Evolutionary conservation across 208 protist genomes (phyloP).

Genomic region (Borovskyia barvae): DNA sequence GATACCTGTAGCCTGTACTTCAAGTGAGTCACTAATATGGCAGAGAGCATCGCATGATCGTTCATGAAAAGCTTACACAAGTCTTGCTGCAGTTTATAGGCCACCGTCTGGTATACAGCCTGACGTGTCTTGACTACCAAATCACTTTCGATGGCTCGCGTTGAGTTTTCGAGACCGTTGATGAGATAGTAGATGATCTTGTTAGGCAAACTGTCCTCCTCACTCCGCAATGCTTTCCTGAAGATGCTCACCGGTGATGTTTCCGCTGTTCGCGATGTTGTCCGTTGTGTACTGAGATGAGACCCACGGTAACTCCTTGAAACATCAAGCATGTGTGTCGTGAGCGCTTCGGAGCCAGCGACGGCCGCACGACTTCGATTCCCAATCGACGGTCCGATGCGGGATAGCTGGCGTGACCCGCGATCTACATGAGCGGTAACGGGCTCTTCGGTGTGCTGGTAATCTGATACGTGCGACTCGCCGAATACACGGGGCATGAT

Average conservation of each 20-base stretch:
- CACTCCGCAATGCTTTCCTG: conserved; percentile 25
- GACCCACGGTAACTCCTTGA: conserved; percentile 25
- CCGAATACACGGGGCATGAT: conserved; percentile 60
- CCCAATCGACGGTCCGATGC: conserved; percentile 12
- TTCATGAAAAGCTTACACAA: conserved; percentile 46
- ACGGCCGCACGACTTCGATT: conserved; percentile 27
- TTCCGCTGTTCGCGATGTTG: conserved; percentile 10
- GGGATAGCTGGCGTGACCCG: conserved; percentile 23
- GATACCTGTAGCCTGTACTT: conserved; percentile 26
- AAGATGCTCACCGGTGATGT: conserved; percentile 35
- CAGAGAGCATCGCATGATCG: conserved; percentile 40
- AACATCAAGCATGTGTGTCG: conserved; percentile 28
- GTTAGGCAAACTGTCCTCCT: conserved; percentile 44
- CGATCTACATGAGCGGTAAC: conserved; percentile 29
- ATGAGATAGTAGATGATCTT: conserved; percentile 75
- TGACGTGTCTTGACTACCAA: conserved; percentile 51
- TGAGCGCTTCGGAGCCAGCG: conserved; percentile 18
- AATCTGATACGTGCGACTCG: conserved; percentile 50
- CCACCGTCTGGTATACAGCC: conserved; percentile 44
- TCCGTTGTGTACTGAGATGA: conserved; percentile 14
- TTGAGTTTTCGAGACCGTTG: conserved; percentile 36
- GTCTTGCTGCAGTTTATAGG: conserved; percentile 64
- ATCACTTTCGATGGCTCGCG: conserved; percentile 30
- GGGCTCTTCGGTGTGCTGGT: conserved; percentile 76
- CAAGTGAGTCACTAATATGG: conserved; percentile 44